These are phyloP conservation scores for Delphinella strobiligena DNA, from an alignment of 2,329 filamentous ascomycete species.

Conservation along the genomic window DNA sequence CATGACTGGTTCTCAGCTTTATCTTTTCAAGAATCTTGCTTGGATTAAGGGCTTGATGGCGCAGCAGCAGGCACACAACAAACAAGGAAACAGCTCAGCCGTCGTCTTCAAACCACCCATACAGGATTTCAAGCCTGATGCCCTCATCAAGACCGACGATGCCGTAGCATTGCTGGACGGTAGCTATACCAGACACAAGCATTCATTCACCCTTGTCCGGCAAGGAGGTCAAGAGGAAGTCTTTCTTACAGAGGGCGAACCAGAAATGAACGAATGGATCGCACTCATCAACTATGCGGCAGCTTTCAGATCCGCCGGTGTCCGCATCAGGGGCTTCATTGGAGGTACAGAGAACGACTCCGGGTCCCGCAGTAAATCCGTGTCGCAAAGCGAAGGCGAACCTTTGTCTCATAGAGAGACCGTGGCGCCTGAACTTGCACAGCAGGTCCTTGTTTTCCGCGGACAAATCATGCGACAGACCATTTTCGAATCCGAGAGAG, in stretches of 20 bases:
- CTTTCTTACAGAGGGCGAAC: slow-evolving; percentile 78
- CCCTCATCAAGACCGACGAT: slow-evolving; percentile 83
- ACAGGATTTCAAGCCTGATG: slow-evolving; percentile 86
- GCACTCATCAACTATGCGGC: slow-evolving; percentile 93
- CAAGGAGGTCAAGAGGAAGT: slow-evolving; percentile 82
- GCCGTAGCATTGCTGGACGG: slow-evolving; percentile 79
- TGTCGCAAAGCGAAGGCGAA: no score
- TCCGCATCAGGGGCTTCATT: slow-evolving; percentile 78
- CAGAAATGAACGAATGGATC: slow-evolving; percentile 93
- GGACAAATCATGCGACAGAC: slow-evolving; percentile 72
- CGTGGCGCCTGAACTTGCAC: slow-evolving; percentile 55
- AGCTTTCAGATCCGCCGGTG: slow-evolving; percentile 81
- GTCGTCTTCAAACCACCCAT: slow-evolving; percentile 85
- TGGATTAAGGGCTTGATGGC: slow-evolving; percentile 89
- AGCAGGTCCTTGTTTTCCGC: slow-evolving; percentile 73
- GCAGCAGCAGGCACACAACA: slow-evolving; percentile 74
- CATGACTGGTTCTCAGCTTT: slow-evolving; percentile 89
- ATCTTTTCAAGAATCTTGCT: slow-evolving; percentile 84
- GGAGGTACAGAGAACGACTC: slow-evolving; percentile 63
- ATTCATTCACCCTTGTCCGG: slow-evolving; percentile 83
- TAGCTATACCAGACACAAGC: slow-evolving; percentile 88
- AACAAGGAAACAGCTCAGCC: slow-evolving; percentile 60
- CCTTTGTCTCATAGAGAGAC: no score
- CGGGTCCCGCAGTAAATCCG: slow-evolving; percentile 63
- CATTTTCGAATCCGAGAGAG: slow-evolving; percentile 72